Percentiles rank a stretch among this genome's conserved stretches.
Conservation (phyloP, 169 alveolate genomes). For the Plasmodium coatneyi region DNA sequence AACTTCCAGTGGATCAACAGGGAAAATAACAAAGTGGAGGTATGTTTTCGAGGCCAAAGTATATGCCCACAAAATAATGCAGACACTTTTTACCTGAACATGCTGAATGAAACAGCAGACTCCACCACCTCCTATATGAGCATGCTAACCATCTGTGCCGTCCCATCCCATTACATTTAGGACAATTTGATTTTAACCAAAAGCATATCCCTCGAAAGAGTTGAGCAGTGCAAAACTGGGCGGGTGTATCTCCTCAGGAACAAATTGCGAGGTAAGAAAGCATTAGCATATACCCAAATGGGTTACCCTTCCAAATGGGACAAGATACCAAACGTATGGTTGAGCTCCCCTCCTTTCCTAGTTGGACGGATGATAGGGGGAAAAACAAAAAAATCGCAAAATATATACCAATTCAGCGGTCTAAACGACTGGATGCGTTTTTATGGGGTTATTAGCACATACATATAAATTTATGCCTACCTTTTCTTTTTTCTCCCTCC, state of each 20-base stretch:
- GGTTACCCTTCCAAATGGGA: background rate
- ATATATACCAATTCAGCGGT: background rate
- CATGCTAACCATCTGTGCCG: background rate
- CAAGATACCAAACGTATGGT: background rate
- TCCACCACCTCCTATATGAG: background rate
- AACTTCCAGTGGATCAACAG: conserved; percentile 71
- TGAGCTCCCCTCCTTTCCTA: background rate
- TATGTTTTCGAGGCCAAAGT: conserved; percentile 4
- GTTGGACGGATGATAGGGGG: background rate
- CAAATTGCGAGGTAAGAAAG: conserved; percentile 37
- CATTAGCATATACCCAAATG: background rate
- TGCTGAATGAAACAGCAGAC: background rate
- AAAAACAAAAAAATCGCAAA: background rate
- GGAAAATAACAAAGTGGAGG: conserved; percentile 75
- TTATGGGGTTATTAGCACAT: background rate
- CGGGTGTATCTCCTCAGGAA: conserved; percentile 67
- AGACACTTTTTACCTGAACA: background rate
- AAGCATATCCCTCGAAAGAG: conserved; percentile 49
- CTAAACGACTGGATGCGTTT: background rate
- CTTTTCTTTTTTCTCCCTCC: background rate
- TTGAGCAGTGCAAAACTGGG: conserved; percentile 68
- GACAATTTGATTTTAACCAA: conserved; percentile 69
- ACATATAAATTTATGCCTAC: background rate
- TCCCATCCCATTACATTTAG: background rate
- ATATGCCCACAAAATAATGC: background rate